A percentile compares a stretch with the other conserved stretches of the same genome.
Evolutionary conservation across 768 basidiomycete species (phyloP).

Genomic region (Galerina sulciceps): DNA sequence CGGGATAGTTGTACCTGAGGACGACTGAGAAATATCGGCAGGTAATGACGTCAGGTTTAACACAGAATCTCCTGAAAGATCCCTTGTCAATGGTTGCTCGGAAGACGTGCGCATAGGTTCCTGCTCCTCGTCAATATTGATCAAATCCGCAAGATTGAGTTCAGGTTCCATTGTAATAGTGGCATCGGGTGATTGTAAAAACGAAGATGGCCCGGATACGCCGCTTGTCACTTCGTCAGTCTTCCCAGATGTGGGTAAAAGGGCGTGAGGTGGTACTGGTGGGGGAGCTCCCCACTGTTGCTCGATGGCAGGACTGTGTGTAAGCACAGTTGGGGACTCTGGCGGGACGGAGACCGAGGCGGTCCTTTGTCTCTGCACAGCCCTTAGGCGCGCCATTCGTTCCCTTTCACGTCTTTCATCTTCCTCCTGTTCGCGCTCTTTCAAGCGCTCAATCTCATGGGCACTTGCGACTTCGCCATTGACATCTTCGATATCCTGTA

Average conservation of each 20-base stretch:
- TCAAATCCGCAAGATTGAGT: slow-evolving; percentile 74
- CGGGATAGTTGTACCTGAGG: slow-evolving; percentile 28
- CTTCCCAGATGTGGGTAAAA: slow-evolving; percentile 30
- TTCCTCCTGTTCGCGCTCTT: slow-evolving; percentile 66
- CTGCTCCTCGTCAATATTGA: slow-evolving; percentile 71
- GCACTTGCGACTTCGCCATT: slow-evolving; percentile 47
- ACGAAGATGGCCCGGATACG: slow-evolving; percentile 26
- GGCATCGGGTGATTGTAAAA: slow-evolving; percentile 38
- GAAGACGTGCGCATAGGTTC: slow-evolving; percentile 22
- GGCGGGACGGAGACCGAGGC: slow-evolving; percentile 70
- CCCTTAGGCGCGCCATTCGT: slow-evolving; percentile 62
- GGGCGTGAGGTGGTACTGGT: slow-evolving; percentile 53
- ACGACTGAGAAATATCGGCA: slow-evolving; percentile 12
- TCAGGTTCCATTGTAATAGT: slow-evolving; percentile 53
- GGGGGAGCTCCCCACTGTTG: slow-evolving; percentile 65
- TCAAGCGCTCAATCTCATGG: slow-evolving; percentile 60
- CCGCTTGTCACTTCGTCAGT: slow-evolving; percentile 9
- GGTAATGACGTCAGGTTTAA: slow-evolving; percentile 17
- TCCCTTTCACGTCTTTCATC: slow-evolving; percentile 76
- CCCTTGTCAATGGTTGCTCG: slow-evolving; percentile 12
- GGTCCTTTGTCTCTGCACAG: slow-evolving; percentile 52
- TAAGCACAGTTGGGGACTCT: slow-evolving; percentile 63
- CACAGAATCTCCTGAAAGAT: slow-evolving; percentile 9
- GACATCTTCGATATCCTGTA: slow-evolving; percentile 87
- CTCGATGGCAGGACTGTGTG: slow-evolving; percentile 32